Percentiles rank a stretch among this genome's conserved stretches.
phyloP scores from a whole-genome alignment of 2,329 filamentous ascomycete genomes.

The Calonectria montana region DNA sequence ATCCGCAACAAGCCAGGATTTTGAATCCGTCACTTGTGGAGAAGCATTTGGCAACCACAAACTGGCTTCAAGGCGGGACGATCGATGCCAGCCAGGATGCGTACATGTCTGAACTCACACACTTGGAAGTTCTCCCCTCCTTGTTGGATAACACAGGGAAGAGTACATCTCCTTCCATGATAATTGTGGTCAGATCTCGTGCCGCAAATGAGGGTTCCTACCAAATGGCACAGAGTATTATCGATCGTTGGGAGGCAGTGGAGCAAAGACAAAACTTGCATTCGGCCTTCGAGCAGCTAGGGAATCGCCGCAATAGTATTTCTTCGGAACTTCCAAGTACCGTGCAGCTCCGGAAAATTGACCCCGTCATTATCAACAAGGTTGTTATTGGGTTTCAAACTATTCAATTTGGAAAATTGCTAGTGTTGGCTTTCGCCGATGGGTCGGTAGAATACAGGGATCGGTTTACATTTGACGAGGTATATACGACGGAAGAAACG shows the following conservation, averaged over 20 bases:
- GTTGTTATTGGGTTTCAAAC: conserved; percentile 75
- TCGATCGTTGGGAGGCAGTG: conserved; percentile 87
- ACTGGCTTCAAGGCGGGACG: conserved; percentile 64
- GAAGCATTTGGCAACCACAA: conserved; percentile 67
- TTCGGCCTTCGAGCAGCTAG: conserved; percentile 81
- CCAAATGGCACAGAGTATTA: conserved; percentile 76
- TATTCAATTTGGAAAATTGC: conserved; percentile 75
- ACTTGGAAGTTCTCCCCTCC: conserved; percentile 78
- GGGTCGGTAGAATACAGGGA: conserved; percentile 85
- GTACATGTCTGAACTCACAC: conserved; percentile 74
- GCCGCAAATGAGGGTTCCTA: conserved; percentile 64
- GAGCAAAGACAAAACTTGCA: conserved; percentile 76
- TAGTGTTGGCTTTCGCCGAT: conserved; percentile 82
- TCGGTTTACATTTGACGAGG: conserved; percentile 75
- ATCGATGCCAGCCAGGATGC: conserved; percentile 58
- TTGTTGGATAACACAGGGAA: conserved; percentile 70
- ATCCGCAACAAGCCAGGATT: conserved; percentile 56
- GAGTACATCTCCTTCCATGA: conserved; percentile 66
- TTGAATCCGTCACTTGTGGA: conserved; percentile 66
- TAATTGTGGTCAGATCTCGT: conserved; percentile 80
- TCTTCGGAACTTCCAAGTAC: conserved; percentile 47
- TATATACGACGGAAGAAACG: conserved; percentile 73
- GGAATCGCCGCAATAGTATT: conserved; percentile 68
- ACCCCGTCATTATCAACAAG: conserved; percentile 78
- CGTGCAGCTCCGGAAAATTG: conserved; percentile 69